Conservation (phyloP, 2,329 filamentous ascomycete genomes). For the Bipolaris cookei region DNA sequence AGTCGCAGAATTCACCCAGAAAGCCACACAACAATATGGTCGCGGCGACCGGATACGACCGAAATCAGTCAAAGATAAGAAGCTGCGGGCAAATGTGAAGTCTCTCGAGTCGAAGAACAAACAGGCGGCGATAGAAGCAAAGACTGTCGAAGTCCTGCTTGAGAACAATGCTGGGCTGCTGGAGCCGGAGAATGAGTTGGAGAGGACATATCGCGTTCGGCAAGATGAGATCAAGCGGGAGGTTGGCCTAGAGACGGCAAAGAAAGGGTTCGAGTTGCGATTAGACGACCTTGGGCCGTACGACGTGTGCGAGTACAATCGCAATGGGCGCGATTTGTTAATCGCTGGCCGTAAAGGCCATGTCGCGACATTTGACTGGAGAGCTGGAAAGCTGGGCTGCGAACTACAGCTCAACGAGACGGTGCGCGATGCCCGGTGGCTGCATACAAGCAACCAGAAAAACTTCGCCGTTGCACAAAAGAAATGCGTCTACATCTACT, state of each 20-base stretch:
- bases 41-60: constrained; percentile 77
- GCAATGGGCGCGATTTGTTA: constrained; percentile 85
- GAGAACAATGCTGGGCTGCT: constrained; percentile 87
- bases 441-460: constrained; percentile 81
- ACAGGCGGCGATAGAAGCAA: constrained; percentile 79
- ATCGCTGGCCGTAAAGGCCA: constrained; percentile 91
- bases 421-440: constrained; percentile 84
- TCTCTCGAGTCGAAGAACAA: constrained; percentile 82
- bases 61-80: constrained; percentile 83
- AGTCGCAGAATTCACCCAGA: constrained; percentile 41
- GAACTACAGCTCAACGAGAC: constrained; percentile 92
- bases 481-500: constrained; percentile 97
- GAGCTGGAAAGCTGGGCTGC: constrained; percentile 86
- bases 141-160: constrained; percentile 92
- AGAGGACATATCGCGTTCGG: constrained; percentile 89
- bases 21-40: constrained; percentile 78
- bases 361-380: constrained; percentile 96
- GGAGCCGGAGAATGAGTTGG: constrained; percentile 85
- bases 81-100: constrained; percentile 80
- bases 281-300: constrained; percentile 82
- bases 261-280: constrained; percentile 91
- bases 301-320: constrained; percentile 82
- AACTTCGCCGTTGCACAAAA: constrained; percentile 96
- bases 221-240: constrained; percentile 82
- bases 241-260: constrained; percentile 81